These are phyloP conservation scores for Neonectria sp. DNA, from an alignment of 2,329 filamentous ascomycete genomes.

Conservation along the genomic window DNA sequence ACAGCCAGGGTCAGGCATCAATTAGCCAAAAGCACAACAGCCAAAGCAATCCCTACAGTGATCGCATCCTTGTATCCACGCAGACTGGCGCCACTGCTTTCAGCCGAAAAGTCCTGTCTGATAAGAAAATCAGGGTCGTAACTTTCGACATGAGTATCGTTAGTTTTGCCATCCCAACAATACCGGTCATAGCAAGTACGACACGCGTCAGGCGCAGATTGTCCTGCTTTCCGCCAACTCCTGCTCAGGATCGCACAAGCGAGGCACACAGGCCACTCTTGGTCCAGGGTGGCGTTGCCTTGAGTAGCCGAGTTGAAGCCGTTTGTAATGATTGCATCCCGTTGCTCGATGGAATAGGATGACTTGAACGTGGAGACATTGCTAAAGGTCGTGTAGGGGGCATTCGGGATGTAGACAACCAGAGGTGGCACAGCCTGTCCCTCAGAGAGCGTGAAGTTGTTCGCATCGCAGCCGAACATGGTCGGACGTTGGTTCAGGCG, in stretches of 20 bases:
- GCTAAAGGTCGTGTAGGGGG: constrained; percentile 78
- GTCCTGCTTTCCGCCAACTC: constrained; percentile 76
- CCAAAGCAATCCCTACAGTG: not conserved
- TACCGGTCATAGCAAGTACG: constrained; percentile 80
- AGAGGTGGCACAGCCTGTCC: constrained; percentile 70
- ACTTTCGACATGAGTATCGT: constrained; percentile 21
- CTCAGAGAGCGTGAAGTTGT: constrained; percentile 53
- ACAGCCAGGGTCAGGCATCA: not conserved
- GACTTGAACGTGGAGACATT: constrained; percentile 82
- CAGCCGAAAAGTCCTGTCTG: not conserved
- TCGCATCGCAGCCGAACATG: constrained; percentile 75
- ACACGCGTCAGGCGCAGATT: constrained; percentile 77
- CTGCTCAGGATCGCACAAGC: constrained; percentile 85
- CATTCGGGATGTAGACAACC: constrained; percentile 83
- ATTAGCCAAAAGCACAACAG: not conserved
- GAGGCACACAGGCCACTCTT: constrained; percentile 82
- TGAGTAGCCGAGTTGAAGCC: constrained; percentile 85
- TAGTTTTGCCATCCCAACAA: constrained; percentile 85
- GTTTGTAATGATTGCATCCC: constrained; percentile 84
- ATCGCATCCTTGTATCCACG: not conserved
- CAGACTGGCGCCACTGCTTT: not conserved
- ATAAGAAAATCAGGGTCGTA: constrained; percentile 21
- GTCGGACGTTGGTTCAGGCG: constrained; percentile 70
- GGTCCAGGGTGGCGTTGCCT: constrained; percentile 80
- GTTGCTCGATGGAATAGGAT: constrained; percentile 72